Evolutionary conservation across 2,329 filamentous ascomycete genomes (phyloP), one percentile per base, ranked within the genome.

Genomic region (Verticillium zaregamsianum): DNA sequence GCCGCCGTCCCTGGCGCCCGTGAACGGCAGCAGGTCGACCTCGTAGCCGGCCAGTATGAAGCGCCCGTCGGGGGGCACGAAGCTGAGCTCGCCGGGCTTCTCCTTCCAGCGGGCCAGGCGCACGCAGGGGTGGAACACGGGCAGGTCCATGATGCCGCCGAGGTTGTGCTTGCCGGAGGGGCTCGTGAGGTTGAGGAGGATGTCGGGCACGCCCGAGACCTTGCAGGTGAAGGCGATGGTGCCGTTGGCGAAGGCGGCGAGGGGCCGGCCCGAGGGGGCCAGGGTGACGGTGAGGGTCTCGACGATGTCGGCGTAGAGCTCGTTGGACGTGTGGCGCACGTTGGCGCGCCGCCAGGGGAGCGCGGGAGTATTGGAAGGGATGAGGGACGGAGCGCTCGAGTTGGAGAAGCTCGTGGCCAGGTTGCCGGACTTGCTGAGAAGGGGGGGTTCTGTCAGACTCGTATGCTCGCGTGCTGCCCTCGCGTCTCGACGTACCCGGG

Each of bases 111-210:
- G 85, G n/a, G 90, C 90, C 3, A 99, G 80, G 20, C 95, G 85
- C 9, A 99, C 95, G 70, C 95, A 98, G 0, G 95, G 95, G 73
- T 99, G 95, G 69, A 99, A 99, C 0, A 97, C 93, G 1, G 94
- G 95, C 2, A 97, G 80, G 66, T 96, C 90, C 73, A 99, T 86
- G 39, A 93, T 84, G 65, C 85, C 86, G 17, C 80, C 83, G 57
- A 97, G 82, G 58, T 89, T 89, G 70, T 91, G 89, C 66, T 88
- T 90, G n/a, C 91, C 91, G 1, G 91, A 91, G 0, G 92, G 90
- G 2, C 91, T 90, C 0, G 89, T 90, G 32, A 99, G 82, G 15
- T 85, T 90, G 11, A 99, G 79, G 20, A 92, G 75, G n/a, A 99
- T 84, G 72, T 99, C 94, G 1, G 95, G 95, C 3, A 98, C 86